phyloP scores from a whole-genome alignment of 768 basidiomycete genomes.

The Cytidiella melzeri region DNA sequence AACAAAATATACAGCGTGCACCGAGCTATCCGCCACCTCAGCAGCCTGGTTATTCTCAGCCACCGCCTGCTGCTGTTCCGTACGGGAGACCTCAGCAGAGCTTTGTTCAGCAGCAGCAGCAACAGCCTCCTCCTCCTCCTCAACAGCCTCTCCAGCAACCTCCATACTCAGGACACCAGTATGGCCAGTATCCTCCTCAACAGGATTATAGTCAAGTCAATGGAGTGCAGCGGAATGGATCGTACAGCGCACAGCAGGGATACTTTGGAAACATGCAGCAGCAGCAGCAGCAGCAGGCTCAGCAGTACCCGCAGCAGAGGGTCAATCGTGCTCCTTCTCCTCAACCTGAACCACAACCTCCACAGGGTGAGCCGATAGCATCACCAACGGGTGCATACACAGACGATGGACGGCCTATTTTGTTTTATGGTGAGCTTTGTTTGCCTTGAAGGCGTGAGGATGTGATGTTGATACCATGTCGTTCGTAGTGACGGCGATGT shows the following conservation, averaged over 20 bases:
- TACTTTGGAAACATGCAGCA: slow-evolving; percentile 28
- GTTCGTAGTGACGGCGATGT: slow-evolving; percentile 92
- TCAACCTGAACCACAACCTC: slow-evolving; percentile 17
- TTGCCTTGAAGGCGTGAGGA: not conserved
- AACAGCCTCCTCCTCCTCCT: slow-evolving; percentile 7
- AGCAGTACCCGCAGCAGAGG: slow-evolving; percentile 7
- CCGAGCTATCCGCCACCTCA: slow-evolving; percentile 27
- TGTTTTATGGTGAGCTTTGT: slow-evolving; percentile 74
- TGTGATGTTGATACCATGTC: slow-evolving; percentile 9
- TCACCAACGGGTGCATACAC: slow-evolving; percentile 72
- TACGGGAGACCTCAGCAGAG: slow-evolving; percentile 17
- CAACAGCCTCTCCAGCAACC: slow-evolving; percentile 5
- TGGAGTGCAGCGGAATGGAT: slow-evolving; percentile 25
- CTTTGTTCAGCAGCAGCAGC: slow-evolving; percentile 7
- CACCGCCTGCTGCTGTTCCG: slow-evolving; percentile 19
- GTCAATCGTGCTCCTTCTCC: slow-evolving; percentile 18
- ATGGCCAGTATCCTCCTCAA: slow-evolving; percentile 7
- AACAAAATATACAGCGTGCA: slow-evolving; percentile 8
- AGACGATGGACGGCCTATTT: slow-evolving; percentile 73
- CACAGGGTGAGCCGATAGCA: slow-evolving; percentile 8
- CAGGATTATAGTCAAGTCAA: slow-evolving; percentile 12
- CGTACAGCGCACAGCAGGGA: slow-evolving; percentile 15
- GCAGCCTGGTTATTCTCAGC: slow-evolving; percentile 31
- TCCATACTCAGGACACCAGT: slow-evolving; percentile 9
- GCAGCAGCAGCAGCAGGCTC: slow-evolving; percentile 18